Evolutionary conservation across 1,284 basidiomycete species (phyloP).

Genomic region (Afroboletus lepidellus): DNA sequence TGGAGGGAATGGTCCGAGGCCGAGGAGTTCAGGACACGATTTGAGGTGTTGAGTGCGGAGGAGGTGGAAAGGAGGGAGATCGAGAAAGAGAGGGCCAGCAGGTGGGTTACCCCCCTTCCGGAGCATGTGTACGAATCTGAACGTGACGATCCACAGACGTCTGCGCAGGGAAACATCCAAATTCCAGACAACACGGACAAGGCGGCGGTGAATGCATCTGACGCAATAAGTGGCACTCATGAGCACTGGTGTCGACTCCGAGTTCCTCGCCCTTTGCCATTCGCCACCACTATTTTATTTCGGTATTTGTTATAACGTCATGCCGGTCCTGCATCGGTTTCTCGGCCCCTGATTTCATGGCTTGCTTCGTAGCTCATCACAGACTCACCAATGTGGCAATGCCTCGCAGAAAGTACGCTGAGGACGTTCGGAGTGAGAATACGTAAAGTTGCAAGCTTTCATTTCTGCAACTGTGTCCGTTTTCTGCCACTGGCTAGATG

Average conservation of each 20-base stretch:
- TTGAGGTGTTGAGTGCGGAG: conserved; percentile 84
- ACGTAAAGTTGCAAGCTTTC: conserved; percentile 17
- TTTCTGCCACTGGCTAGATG: conserved; percentile 1
- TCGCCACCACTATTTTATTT: conserved; percentile 23
- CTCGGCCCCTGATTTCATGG: conserved; percentile 12
- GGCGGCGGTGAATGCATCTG: conserved; percentile 37
- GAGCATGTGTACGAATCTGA: conserved; percentile 1
- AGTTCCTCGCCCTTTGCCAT: conserved; percentile 3
- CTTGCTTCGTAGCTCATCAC: conserved; percentile 9
- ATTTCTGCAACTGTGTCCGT: conserved; percentile 17
- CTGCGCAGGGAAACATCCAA: conserved; percentile 74
- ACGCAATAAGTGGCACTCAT: conserved; percentile 3
- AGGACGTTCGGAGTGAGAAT: conserved; percentile 4
- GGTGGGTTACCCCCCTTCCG: conserved; percentile 37
- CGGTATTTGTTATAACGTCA: conserved; percentile 27
- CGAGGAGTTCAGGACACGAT: conserved; percentile 87
- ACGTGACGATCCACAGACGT: conserved; percentile 43
- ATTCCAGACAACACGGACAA: conserved; percentile 57
- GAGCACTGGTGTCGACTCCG: conserved; percentile 5
- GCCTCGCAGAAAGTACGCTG: neutral
- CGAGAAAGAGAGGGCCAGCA: conserved; percentile 78
- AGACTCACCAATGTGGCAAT: neutral
- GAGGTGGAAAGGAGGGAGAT: conserved; percentile 88
- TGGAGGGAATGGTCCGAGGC: conserved; percentile 96
- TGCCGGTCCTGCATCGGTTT: conserved; percentile 6